Evolutionary conservation across 345 rosid species (phyloP), one percentile per base, ranked within the genome.

Genomic region (Balakata baccata): DNA sequence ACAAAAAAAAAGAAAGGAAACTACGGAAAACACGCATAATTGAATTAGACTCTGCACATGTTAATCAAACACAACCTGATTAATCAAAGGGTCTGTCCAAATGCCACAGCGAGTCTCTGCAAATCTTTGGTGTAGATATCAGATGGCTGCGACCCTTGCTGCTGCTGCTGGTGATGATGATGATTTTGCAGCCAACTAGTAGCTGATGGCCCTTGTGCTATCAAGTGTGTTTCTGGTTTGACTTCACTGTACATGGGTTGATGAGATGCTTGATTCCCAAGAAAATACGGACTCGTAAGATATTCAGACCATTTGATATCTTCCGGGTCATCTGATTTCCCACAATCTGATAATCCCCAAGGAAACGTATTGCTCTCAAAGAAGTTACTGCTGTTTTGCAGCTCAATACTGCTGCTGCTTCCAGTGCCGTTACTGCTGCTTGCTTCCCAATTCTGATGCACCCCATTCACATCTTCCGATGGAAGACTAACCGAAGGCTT

Each of bases 401-500:
- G 57, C 53, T 88, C 89, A 75, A 81, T 70, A 67, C 82, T 79
- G 54, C 67, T 60, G 9, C 70, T 78, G 78, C 86, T 82, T 73
- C 76, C 60, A 39, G 71, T 80, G 34, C 71, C 71, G 52, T 78
- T 75, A 73, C 71, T 66, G 38, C 25, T 64, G 38, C 25, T 64
- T 37, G 81, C 78, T 66, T 80, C 81, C 82, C 84, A 84, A 45
- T 70, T 80, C 56, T 29, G 34, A 29, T 1, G 34, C 34, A 29
- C 34, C 34, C 1, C 34, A 29, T 29, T 29, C 34, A 29, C 34
- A 29, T 29, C 34, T 2, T 71, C 87, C 0, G 82, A 77, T 43
- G 89, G 88, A 66, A 91, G 87, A 74, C 74, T 88, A 34, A 88
- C 82, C 0, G 92, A 87, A 45, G 94, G 93, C 80, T 81, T 89